These are phyloP conservation scores for Euryodendron excelsum DNA, from an alignment of 148 eudicot genomes.

Conservation along the genomic window DNA sequence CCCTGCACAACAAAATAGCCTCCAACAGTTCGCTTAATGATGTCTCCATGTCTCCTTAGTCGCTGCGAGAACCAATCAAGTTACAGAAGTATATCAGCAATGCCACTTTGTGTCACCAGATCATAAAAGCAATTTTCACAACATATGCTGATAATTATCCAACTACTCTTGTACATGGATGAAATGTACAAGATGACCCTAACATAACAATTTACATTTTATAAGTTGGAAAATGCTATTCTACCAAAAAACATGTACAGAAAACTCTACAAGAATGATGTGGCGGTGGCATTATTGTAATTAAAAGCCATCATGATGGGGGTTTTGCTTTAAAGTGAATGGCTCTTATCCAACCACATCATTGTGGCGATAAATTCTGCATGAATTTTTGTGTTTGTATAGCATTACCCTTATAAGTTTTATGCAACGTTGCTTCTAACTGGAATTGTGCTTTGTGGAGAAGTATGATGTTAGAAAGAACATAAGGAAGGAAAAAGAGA, in stretches of 20 bases:
- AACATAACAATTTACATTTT: neutral
- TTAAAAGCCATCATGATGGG: too few species aligned
- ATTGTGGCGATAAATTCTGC: too few species aligned
- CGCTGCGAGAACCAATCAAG: constrained; percentile 38
- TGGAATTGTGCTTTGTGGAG: neutral
- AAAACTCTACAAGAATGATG: too few species aligned
- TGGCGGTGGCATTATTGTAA: too few species aligned
- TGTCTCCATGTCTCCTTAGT: constrained; percentile 94
- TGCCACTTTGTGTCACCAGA: neutral
- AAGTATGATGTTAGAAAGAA: neutral
- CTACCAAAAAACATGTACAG: too few species aligned
- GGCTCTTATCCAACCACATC: too few species aligned
- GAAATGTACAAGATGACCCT: neutral
- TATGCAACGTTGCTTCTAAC: neutral
- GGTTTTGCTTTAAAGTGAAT: too few species aligned
- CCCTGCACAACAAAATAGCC: constrained; percentile 77
- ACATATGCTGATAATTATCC: neutral
- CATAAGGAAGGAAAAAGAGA: neutral
- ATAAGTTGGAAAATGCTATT: too few species aligned
- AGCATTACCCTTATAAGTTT: neutral
- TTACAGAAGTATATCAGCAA: neutral
- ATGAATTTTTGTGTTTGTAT: too few species aligned
- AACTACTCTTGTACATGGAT: neutral
- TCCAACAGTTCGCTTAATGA: constrained; percentile 69
- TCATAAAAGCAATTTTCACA: neutral